Percentiles rank a stretch among this genome's conserved stretches.
These are phyloP conservation scores for Kodamaea sp. DNA, from an alignment of 1,139 yeast genomes.

Conservation along the genomic window DNA sequence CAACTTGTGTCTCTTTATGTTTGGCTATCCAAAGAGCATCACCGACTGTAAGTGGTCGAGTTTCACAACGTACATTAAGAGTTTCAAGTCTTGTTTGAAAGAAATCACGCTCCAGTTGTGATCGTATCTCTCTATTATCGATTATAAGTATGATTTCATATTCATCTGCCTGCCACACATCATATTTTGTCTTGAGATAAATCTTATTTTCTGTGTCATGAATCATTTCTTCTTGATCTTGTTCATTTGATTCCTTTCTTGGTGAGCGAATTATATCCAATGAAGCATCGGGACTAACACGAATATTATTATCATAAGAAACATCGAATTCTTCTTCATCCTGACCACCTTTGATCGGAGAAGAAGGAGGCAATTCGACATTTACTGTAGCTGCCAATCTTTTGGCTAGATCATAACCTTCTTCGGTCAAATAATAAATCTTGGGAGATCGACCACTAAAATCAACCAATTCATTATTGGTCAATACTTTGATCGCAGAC, in stretches of 20 bases:
- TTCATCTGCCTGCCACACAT: conserved; percentile 36
- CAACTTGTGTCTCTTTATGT: conserved; percentile 52
- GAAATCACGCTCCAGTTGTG: conserved; percentile 59
- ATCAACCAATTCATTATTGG: conserved; percentile 59
- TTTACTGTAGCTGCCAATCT: conserved; percentile 49
- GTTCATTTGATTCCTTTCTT: not conserved
- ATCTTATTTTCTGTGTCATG: conserved; percentile 26
- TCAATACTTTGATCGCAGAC: conserved; percentile 63
- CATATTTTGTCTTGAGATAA: conserved; percentile 27
- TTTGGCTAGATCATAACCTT: conserved; percentile 63
- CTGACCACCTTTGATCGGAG: too few species aligned
- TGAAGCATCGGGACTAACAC: conserved; percentile 24
- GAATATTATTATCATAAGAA: conserved; percentile 36
- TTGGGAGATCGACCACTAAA: conserved; percentile 55
- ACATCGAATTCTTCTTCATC: conserved; percentile 14
- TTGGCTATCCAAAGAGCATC: conserved; percentile 89
- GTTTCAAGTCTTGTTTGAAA: conserved; percentile 53
- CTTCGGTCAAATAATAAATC: conserved; percentile 65
- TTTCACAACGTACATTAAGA: conserved; percentile 51
- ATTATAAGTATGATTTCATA: conserved; percentile 62
- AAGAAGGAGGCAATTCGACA: conserved; percentile 24
- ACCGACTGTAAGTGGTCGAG: conserved; percentile 68
- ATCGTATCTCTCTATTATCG: conserved; percentile 78
- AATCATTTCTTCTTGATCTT: not conserved
- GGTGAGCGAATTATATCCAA: conserved; percentile 5